Evolutionary conservation across 371 early-diverging fungal species (phyloP).

Genomic region (Rhizopus stolonifer): DNA sequence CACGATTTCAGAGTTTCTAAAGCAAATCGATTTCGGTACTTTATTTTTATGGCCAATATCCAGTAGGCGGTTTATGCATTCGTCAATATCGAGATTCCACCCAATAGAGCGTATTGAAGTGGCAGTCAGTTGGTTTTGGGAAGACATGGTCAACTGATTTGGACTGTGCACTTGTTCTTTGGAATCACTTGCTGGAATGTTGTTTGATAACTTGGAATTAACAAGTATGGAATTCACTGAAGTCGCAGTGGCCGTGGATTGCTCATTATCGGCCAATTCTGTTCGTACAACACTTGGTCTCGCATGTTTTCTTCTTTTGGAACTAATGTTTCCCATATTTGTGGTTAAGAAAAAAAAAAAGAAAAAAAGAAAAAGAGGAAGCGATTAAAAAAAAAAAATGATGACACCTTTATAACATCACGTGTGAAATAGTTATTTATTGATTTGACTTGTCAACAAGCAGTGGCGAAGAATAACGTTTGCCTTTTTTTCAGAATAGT

Average conservation of each 20-base stretch:
- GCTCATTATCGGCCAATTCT: constrained; percentile 48
- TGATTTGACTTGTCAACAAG: not conserved
- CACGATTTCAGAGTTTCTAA: constrained; percentile 87
- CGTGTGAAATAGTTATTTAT: too few species aligned
- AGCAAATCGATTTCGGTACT: constrained; percentile 68
- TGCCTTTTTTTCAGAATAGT: constrained; percentile 31
- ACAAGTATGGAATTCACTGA: constrained; percentile 50
- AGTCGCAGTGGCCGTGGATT: constrained; percentile 40
- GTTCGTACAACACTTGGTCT: constrained; percentile 42
- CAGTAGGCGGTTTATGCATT: constrained; percentile 80
- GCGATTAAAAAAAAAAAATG: constrained; percentile 9
- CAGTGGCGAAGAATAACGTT: constrained; percentile 34
- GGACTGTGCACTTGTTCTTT: constrained; percentile 3
- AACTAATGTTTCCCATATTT: constrained; percentile 43
- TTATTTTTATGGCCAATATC: constrained; percentile 75
- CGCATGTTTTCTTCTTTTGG: constrained; percentile 44
- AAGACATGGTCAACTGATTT: constrained; percentile 39
- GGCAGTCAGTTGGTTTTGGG: constrained; percentile 47
- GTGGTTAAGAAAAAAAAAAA: constrained; percentile 9
- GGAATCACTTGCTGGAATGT: constrained; percentile 1
- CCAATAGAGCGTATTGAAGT: constrained; percentile 47
- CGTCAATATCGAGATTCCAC: constrained; percentile 76
- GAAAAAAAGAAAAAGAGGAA: constrained; percentile 16
- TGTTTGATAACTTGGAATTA: constrained; percentile 17
- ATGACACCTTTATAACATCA: not conserved